Evolutionary conservation across 108 stramenopile genomes (phyloP).

Genomic region (Nannochloropsis granulata): DNA sequence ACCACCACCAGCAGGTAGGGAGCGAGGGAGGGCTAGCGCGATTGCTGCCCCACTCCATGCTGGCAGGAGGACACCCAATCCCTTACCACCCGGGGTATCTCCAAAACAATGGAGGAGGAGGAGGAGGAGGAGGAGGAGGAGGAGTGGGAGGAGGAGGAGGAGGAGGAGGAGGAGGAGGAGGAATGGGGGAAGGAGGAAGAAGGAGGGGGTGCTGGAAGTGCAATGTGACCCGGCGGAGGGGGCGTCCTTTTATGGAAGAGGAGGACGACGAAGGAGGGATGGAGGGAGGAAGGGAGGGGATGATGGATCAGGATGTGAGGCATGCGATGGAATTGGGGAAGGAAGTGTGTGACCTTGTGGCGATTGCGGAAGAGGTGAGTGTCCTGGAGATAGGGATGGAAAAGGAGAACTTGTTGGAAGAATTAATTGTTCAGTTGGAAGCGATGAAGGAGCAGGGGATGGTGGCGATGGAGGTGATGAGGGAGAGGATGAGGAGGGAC

Average conservation of each 20-base stretch:
- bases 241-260: background rate
- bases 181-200: background rate
- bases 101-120: background rate
- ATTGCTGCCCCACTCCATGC: background rate
- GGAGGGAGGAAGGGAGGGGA: background rate
- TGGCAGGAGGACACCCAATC: background rate
- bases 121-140: background rate
- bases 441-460: background rate
- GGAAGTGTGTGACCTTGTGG: background rate
- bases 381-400: background rate
- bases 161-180: background rate
- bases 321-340: background rate
- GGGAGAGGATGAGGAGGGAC: background rate
- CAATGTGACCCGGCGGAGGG: background rate
- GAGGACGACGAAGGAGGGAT: background rate
- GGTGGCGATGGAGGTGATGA: background rate
- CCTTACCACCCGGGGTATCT: background rate
- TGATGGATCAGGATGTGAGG: background rate
- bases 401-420: background rate
- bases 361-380: background rate
- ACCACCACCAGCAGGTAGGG: too few species aligned
- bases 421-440: background rate
- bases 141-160: background rate
- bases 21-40: background rate
- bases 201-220: background rate